Evolutionary conservation across 345 rosid species (phyloP).

Genomic region (Heritiera littoralis): DNA sequence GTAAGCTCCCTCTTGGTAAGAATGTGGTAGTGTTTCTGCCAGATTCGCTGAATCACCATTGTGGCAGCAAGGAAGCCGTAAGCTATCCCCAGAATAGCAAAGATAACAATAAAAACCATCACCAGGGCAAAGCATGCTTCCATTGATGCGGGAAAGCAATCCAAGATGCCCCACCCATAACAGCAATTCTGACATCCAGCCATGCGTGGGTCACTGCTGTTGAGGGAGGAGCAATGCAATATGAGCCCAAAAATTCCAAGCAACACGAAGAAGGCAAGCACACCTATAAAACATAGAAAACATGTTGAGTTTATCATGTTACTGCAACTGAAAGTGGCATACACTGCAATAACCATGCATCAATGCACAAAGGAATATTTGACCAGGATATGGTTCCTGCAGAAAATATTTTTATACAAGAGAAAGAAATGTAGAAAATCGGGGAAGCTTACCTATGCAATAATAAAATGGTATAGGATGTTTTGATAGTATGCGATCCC

Average conservation of each 20-base stretch:
- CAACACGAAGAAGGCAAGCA: slow-evolving; percentile 81
- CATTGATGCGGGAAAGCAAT: slow-evolving; percentile 95
- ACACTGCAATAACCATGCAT: not conserved
- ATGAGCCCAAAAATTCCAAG: slow-evolving; percentile 88
- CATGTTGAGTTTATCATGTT: slow-evolving; percentile 11
- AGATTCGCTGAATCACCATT: slow-evolving; percentile 89
- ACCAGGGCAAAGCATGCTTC: slow-evolving; percentile 91
- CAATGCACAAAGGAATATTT: not conserved
- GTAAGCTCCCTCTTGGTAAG: slow-evolving; percentile 92
- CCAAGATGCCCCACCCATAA: slow-evolving; percentile 96
- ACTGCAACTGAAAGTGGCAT: not conserved
- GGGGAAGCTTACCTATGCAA: slow-evolving; percentile 64
- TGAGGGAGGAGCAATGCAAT: slow-evolving; percentile 80
- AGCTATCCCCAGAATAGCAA: slow-evolving; percentile 86
- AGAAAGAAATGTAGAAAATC: not conserved
- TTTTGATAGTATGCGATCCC: slow-evolving; percentile 88
- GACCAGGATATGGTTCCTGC: not conserved
- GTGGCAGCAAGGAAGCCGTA: slow-evolving; percentile 96
- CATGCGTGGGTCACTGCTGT: slow-evolving; percentile 81
- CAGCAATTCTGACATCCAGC: slow-evolving; percentile 96
- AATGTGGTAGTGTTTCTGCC: slow-evolving; percentile 96
- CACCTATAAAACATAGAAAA: slow-evolving; percentile 48
- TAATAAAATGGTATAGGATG: slow-evolving; percentile 96
- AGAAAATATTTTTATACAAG: slow-evolving; percentile 3
- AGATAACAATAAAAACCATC: slow-evolving; percentile 80